Evolutionary conservation across 2,329 filamentous ascomycete species (phyloP), one percentile per base, ranked within the genome.

Genomic region (Coniochaeta pulveracea): DNA sequence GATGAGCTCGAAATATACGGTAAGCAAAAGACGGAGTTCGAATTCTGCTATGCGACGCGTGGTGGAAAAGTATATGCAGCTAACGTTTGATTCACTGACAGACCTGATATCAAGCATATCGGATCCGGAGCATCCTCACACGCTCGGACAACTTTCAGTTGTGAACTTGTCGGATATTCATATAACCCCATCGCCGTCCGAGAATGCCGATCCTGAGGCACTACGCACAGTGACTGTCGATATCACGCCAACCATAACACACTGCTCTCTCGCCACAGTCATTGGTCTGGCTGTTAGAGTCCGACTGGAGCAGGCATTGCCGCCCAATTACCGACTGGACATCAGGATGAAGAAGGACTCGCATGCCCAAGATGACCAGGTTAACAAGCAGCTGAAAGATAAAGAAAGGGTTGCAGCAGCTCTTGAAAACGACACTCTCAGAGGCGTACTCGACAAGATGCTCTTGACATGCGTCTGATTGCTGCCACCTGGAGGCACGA

Each of bases 1-100:
- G 91, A 98, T 52, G 85, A 93, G 55, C 91, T 95, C 56, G 91
- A 98, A 58, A 89, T 98, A 26, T 98, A 89, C 53, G 86, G 85
- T 91, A 62, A 41, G 63, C 23, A 15, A 33, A 24, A n/a, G n/a
- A n/a, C n/a, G n/a, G n/a, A n/a, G n/a, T n/a, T n/a, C n/a, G n/a
- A n/a, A n/a, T n/a, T n/a, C n/a, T n/a, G n/a, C n/a, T n/a, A n/a
- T n/a, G n/a, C n/a, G n/a, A n/a, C n/a, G n/a, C n/a, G n/a, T n/a
- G n/a, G n/a, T n/a, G n/a, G n/a, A n/a, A n/a, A n/a, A n/a, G n/a
- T n/a, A 47, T 46, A 46, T 19, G 43, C 43, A 34, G 41, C 57
- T 63, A 43, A 61, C 47, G 45, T 52, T 19, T 31, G 18, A 22
- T 6, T 4, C 14, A 8, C 45, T 50, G 42, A 43, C 42, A 91